Evolutionary conservation across 2,329 filamentous ascomycete species (phyloP).

Genomic region (Fusarium aywerte): DNA sequence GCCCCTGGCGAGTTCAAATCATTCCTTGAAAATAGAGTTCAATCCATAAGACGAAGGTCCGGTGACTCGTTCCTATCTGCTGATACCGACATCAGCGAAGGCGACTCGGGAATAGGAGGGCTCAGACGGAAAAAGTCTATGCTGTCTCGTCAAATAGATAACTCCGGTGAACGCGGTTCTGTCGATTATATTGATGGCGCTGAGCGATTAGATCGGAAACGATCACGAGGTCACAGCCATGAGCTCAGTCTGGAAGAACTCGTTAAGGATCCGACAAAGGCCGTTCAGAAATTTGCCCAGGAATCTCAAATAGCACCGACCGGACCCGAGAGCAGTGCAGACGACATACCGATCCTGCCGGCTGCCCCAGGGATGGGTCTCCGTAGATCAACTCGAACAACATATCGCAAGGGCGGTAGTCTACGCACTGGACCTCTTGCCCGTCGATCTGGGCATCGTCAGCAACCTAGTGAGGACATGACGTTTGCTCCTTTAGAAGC

Average conservation of each 20-base stretch:
- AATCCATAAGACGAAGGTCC: slow-evolving; percentile 87
- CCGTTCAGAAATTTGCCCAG: slow-evolving; percentile 75
- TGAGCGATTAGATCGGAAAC: slow-evolving; percentile 79
- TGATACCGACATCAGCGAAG: slow-evolving; percentile 62
- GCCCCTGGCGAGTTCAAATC: slow-evolving; percentile 97
- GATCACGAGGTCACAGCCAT: slow-evolving; percentile 67
- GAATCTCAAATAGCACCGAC: slow-evolving; percentile 60
- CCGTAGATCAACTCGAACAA: slow-evolving; percentile 89
- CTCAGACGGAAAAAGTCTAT: slow-evolving; percentile 92
- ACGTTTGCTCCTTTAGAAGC: slow-evolving; percentile 56
- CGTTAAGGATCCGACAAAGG: slow-evolving; percentile 79
- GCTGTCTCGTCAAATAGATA: slow-evolving; percentile 91
- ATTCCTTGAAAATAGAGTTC: slow-evolving; percentile 92
- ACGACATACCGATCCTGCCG: slow-evolving; percentile 89
- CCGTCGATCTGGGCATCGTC: slow-evolving; percentile 73
- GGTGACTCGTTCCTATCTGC: slow-evolving; percentile 74
- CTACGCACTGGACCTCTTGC: slow-evolving; percentile 82
- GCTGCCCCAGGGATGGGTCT: slow-evolving; percentile 81
- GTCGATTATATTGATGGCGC: slow-evolving; percentile 84
- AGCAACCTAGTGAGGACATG: slow-evolving; percentile 67
- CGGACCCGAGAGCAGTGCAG: slow-evolving; percentile 58
- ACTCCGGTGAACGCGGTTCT: slow-evolving; percentile 65
- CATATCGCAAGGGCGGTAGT: slow-evolving; percentile 87
- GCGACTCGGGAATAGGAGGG: slow-evolving; percentile 68
- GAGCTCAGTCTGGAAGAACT: slow-evolving; percentile 82